These are phyloP conservation scores for Cyclotella atomus DNA, from an alignment of 108 stramenopile genomes.

Conservation along the genomic window DNA sequence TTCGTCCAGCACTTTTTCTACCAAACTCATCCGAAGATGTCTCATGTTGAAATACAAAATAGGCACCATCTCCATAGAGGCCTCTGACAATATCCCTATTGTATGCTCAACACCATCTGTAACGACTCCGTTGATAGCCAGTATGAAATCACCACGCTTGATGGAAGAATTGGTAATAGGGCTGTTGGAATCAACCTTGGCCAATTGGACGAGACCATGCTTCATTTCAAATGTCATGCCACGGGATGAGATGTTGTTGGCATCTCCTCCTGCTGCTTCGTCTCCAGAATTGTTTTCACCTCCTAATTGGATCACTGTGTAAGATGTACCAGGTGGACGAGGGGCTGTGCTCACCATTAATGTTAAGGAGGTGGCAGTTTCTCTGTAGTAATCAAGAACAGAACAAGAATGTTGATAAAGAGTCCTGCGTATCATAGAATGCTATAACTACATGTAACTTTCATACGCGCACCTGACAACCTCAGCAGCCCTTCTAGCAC, in stretches of 20 bases:
- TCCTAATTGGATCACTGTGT: constrained; percentile 30
- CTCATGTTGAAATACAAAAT: constrained; percentile 42
- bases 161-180: constrained; percentile 22
- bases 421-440: neutral
- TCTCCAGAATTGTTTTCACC: neutral
- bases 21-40: constrained; percentile 31
- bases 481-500: constrained; percentile 44
- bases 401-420: neutral
- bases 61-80: constrained; percentile 22
- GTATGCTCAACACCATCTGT: constrained; percentile 10
- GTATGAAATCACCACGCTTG: constrained; percentile 40
- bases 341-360: constrained; percentile 34
- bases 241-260: neutral
- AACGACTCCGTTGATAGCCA: constrained; percentile 33
- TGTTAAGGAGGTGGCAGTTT: constrained; percentile 26
- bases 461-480: constrained; percentile 14
- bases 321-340: constrained; percentile 36
- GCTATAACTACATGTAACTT: no score
- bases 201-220: constrained; percentile 29
- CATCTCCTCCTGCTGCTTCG: constrained; percentile 6
- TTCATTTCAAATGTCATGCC: constrained; percentile 44
- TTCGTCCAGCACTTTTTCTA: constrained; percentile 34
- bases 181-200: constrained; percentile 28
- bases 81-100: constrained; percentile 11
- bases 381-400: neutral